phyloP scores from a whole-genome alignment of 1,284 basidiomycete species.

The Rhodofomes roseus region DNA sequence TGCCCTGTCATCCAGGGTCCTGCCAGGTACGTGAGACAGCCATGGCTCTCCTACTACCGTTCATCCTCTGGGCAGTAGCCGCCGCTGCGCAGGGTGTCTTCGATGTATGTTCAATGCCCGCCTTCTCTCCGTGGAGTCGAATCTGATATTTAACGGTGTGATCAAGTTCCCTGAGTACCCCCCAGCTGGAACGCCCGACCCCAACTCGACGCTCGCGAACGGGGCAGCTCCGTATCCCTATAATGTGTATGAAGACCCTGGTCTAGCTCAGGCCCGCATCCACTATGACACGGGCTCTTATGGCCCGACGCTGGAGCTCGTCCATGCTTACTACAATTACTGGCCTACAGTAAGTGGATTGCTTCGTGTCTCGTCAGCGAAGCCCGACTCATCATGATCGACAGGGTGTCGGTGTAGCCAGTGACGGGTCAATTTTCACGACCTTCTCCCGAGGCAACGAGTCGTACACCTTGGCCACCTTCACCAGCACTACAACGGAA shows the following conservation, averaged over 20 bases:
- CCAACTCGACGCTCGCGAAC: conserved; percentile 17
- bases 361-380: not conserved
- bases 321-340: conserved; percentile 20
- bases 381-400: not conserved
- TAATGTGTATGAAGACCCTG: conserved; percentile 7
- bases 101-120: conserved; percentile 4
- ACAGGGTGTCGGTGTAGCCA: conserved; percentile 19
- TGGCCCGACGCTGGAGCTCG: conserved; percentile 15
- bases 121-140: not conserved
- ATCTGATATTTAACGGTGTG: not conserved
- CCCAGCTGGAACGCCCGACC: conserved; percentile 18
- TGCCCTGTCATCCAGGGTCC: not conserved
- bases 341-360: conserved; percentile 16
- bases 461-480: conserved; percentile 19
- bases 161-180: conserved; percentile 18
- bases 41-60: not conserved
- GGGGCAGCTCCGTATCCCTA: conserved; percentile 8
- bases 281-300: conserved; percentile 19
- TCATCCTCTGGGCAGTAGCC: conserved; percentile 3
- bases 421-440: conserved; percentile 17
- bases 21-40: not conserved
- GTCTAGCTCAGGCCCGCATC: conserved; percentile 9
- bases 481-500: conserved; percentile 18
- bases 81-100: conserved; percentile 9
- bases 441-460: conserved; percentile 20